Evolutionary conservation across 2,329 filamentous ascomycete species (phyloP), one percentile per base, ranked within the genome.

Genomic region (Verticillium tricorpus): DNA sequence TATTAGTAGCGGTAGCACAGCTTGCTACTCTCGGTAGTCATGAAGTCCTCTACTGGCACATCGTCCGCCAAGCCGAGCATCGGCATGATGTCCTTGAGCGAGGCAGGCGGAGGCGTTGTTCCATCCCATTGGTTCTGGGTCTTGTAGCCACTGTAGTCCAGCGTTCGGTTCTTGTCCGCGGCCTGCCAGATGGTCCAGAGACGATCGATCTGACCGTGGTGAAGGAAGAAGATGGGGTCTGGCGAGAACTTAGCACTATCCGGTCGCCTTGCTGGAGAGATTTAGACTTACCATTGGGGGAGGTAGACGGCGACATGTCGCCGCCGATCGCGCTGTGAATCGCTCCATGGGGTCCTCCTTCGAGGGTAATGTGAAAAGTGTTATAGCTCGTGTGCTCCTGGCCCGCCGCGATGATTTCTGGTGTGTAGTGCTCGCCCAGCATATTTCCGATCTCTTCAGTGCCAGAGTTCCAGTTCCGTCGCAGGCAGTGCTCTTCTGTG

Each of bases 231-330:
- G 8, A 68, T 61, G 19, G 67, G 67, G 34, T 68, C 67, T 64
- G 32, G 14, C 17, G 17, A 28, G 9, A 35, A 14, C 15, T 5
- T 19, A 2, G 14, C 2, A 35, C 7, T 8, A 3, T 14, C 34
- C 3, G 6, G 14, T 9, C 34, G 34, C 5, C 34, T 35, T 22
- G 6, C 1, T 11, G n/a, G 6, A 32, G 25, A 17, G 17, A 35
- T 45, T 34, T 37, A 17, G 17, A 35, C 56, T 34, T 37, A 56
- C 61, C 61, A 22, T 63, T 63, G 2, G 15, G 75, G 73, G 71
- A 71, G 2, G 70, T 72, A 5, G 68, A 60, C 0, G 65, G 62
- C 1, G 61, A 63, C 62, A 74, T 69, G 35, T 75, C 73, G 4
- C 72, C 73, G 5, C 57, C 64, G 14, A 69, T 65, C 5, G 57